phyloP scores from a whole-genome alignment of 805 yeast species.

The Myxozyma monticola region DNA sequence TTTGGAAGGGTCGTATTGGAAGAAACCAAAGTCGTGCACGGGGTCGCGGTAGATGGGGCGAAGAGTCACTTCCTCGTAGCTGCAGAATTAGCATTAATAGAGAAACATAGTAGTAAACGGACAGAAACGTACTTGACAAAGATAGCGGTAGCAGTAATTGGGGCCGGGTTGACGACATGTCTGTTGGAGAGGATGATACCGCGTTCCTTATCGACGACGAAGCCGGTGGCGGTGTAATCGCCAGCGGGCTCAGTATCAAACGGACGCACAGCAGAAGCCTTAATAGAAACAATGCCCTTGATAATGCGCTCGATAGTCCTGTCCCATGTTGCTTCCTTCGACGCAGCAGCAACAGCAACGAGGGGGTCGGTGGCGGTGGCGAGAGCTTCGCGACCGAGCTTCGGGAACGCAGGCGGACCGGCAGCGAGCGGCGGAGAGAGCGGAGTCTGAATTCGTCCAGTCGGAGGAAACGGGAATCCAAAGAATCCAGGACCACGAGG shows the following conservation, averaged over 20 bases:
- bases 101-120: neutral
- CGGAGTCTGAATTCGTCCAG: constrained; percentile 2
- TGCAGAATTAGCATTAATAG: neutral
- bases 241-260: constrained; percentile 29
- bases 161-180: constrained; percentile 29
- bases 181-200: constrained; percentile 29
- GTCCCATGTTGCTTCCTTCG: constrained; percentile 26
- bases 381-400: neutral
- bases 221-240: constrained; percentile 30
- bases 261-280: constrained; percentile 27
- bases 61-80: constrained; percentile 30
- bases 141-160: constrained; percentile 29
- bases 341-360: constrained; percentile 7
- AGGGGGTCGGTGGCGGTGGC: constrained; percentile 3
- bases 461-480: neutral
- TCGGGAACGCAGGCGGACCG: neutral
- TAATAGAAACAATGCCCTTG: constrained; percentile 29
- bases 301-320: constrained; percentile 27
- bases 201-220: constrained; percentile 27
- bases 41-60: constrained; percentile 30
- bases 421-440: constrained; percentile 1
- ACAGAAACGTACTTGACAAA: constrained; percentile 26
- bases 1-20: constrained; percentile 24
- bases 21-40: constrained; percentile 30
- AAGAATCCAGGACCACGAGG: neutral